Conservation (phyloP, 495 filamentous ascomycete species). For the Penicillium desertorum region DNA sequence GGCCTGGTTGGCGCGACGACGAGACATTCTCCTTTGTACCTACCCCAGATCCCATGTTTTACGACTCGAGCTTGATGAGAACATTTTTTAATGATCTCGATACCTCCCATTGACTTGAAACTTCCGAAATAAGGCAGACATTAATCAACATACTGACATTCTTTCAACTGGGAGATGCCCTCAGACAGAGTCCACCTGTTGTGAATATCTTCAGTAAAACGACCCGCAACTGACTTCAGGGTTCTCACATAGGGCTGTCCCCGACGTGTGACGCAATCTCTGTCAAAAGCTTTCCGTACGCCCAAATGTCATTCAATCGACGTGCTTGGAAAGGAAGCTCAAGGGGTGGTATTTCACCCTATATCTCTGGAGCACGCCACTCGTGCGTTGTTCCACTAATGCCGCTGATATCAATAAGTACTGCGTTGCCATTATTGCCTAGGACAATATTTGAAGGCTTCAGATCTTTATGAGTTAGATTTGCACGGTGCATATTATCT, state of each 20-base stretch:
- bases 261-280: constrained; percentile 16
- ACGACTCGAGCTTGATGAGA: too few species aligned
- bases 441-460: constrained; percentile 38
- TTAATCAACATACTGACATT: neutral
- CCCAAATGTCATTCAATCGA: constrained; percentile 21
- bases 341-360: constrained; percentile 17
- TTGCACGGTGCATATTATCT: constrained; percentile 21
- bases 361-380: constrained; percentile 28
- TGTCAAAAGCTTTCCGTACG: constrained; percentile 24
- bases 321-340: constrained; percentile 21
- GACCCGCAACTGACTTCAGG: constrained; percentile 17
- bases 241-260: constrained; percentile 10
- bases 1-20: too few species aligned
- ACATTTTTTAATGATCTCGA: too few species aligned
- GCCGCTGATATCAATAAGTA: constrained; percentile 37
- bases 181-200: constrained; percentile 12
- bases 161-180: constrained; percentile 5
- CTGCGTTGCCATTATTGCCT: constrained; percentile 25
- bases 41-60: too few species aligned
- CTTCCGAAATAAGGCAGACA: neutral
- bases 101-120: too few species aligned
- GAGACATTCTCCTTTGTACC: too few species aligned
- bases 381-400: constrained; percentile 29
- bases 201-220: constrained; percentile 12
- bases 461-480: constrained; percentile 36